Evolutionary conservation across 2,329 filamentous ascomycete genomes (phyloP).

Genomic region (Stagonosporopsis vannaccii): DNA sequence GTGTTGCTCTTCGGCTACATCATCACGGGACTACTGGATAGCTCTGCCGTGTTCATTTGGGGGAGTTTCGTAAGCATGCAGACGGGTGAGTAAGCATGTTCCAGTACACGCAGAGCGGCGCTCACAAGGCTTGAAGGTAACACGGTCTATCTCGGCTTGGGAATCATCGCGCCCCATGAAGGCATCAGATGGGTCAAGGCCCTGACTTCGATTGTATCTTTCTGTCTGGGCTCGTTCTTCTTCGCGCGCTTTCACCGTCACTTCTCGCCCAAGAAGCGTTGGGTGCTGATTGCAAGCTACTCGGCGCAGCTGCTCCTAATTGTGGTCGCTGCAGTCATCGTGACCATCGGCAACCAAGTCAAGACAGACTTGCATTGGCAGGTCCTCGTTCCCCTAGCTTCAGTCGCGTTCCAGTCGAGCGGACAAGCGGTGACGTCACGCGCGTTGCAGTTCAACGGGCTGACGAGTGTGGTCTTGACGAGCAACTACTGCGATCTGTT

Average conservation of each 20-base stretch:
- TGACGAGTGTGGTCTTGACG: constrained; percentile 81
- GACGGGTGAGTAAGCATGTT: constrained; percentile 62
- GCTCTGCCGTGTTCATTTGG: constrained; percentile 77
- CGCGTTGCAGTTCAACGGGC: constrained; percentile 70
- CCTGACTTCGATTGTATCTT: constrained; percentile 71
- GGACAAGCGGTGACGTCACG: constrained; percentile 80
- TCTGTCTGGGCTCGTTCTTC: constrained; percentile 75
- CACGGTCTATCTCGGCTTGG: constrained; percentile 79
- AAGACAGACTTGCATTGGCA: constrained; percentile 53
- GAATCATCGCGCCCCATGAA: constrained; percentile 65
- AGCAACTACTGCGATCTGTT: constrained; percentile 84
- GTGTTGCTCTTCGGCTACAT: constrained; percentile 76
- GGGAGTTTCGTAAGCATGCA: constrained; percentile 86
- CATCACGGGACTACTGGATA: constrained; percentile 80
- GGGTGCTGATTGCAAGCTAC: constrained; percentile 64
- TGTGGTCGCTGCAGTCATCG: constrained; percentile 52
- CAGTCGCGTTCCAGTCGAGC: constrained; percentile 78
- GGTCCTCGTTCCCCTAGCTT: constrained; percentile 70
- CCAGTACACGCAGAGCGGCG: neutral
- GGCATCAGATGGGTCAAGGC: constrained; percentile 73
- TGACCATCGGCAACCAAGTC: constrained; percentile 50
- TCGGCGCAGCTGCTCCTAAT: constrained; percentile 53
- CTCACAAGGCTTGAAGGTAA: constrained; percentile 59
- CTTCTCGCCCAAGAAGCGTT: constrained; percentile 68
- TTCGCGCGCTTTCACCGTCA: constrained; percentile 73